Conservation (phyloP, 2,329 filamentous ascomycete genomes). For the Xylariaceae sp. region DNA sequence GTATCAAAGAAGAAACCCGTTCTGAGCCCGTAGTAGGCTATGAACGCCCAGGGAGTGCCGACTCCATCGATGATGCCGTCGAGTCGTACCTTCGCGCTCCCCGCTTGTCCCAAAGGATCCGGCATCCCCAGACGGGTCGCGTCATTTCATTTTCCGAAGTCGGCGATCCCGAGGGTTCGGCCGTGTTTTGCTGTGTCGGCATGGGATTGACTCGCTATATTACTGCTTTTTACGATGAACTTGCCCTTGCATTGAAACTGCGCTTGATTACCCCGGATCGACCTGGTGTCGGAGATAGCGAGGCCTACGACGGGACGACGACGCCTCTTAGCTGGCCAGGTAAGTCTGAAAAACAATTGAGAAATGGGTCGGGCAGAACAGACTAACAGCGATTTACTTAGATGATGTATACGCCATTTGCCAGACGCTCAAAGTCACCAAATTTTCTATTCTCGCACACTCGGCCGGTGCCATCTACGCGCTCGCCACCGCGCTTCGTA, state of each 20-base stretch:
- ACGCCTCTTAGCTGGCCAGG: conserved; percentile 92
- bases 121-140: conserved; percentile 77
- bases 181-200: conserved; percentile 92
- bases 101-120: conserved; percentile 80
- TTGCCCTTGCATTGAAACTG: conserved; percentile 81
- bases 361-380: not conserved
- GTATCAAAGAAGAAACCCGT: conserved; percentile 27
- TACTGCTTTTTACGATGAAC: conserved; percentile 94
- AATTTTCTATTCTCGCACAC: conserved; percentile 93
- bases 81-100: conserved; percentile 77
- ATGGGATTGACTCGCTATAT: conserved; percentile 97
- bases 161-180: conserved; percentile 83
- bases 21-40: conserved; percentile 49
- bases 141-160: conserved; percentile 96
- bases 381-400: conserved; percentile 31
- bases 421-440: conserved; percentile 82
- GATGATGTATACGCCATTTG: conserved; percentile 91
- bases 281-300: conserved; percentile 89
- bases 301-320: conserved; percentile 75
- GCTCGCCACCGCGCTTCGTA: conserved; percentile 85
- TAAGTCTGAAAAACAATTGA: conserved; percentile 38
- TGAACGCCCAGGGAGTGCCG: conserved; percentile 69
- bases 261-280: conserved; percentile 90
- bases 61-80: conserved; percentile 85
- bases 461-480: conserved; percentile 98